phyloP scores from a whole-genome alignment of 345 rosid species.

The Murraya koenigii region DNA sequence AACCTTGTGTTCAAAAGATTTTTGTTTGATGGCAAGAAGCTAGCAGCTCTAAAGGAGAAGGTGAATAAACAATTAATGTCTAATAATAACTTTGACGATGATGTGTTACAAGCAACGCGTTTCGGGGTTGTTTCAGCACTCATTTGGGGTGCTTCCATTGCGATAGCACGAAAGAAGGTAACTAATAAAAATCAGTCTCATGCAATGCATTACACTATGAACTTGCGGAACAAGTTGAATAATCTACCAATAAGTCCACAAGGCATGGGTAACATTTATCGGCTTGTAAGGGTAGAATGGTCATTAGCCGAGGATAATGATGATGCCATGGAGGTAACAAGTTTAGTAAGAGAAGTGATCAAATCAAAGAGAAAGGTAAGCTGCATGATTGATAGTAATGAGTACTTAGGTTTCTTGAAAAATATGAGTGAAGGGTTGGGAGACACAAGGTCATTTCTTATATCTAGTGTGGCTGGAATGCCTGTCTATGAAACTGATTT shows the following conservation, averaged over 20 bases:
- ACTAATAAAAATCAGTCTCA: not conserved
- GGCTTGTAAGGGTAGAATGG: constrained; percentile 1
- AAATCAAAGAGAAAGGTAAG: no score
- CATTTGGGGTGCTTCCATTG: constrained; percentile 23
- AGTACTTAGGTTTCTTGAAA: not conserved
- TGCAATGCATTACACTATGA: not conserved
- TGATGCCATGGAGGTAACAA: not conserved
- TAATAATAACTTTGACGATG: not conserved
- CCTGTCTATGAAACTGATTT: constrained; percentile 25
- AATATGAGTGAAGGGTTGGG: not conserved
- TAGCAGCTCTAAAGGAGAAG: constrained; percentile 12
- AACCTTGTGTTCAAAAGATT: constrained; percentile 18
- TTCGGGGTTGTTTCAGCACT: constrained; percentile 17
- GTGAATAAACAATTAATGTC: not conserved
- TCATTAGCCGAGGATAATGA: not conserved
- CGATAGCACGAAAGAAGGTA: not conserved
- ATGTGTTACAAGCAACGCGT: not conserved
- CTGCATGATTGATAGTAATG: not conserved
- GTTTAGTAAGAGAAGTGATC: not conserved
- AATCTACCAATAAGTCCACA: not conserved
- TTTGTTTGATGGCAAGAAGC: constrained; percentile 15
- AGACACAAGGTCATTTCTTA: not conserved
- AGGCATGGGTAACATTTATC: constrained; percentile 19
- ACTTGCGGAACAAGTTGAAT: not conserved
- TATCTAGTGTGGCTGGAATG: constrained; percentile 21